These are phyloP conservation scores for Cladosporium sp. DNA, from an alignment of 2,329 filamentous ascomycete genomes.

Conservation along the genomic window DNA sequence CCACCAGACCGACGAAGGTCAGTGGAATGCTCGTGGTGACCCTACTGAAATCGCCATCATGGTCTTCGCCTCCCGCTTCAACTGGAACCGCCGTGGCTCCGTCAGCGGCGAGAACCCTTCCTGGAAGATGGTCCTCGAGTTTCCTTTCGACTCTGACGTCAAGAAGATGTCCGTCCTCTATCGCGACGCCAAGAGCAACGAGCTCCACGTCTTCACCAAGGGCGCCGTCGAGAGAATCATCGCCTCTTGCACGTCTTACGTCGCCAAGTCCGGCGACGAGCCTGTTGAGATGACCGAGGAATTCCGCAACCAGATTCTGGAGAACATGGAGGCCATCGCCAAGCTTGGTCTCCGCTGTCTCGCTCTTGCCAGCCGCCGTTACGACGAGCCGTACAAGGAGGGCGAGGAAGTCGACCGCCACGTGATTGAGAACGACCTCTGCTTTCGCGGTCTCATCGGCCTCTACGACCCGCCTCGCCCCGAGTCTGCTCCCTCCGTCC, in stretches of 20 bases:
- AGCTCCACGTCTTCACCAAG: slow-evolving; percentile 52
- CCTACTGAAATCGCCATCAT: slow-evolving; percentile 70
- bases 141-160: slow-evolving; percentile 66
- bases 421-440: slow-evolving; percentile 60
- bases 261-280: slow-evolving; percentile 23
- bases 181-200: slow-evolving; percentile 49
- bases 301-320: slow-evolving; percentile 50
- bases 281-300: slow-evolving; percentile 48
- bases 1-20: slow-evolving; percentile 48
- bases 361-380: slow-evolving; percentile 52
- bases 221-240: slow-evolving; percentile 66
- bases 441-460: slow-evolving; percentile 73
- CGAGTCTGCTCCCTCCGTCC: slow-evolving; percentile 68
- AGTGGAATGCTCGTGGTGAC: slow-evolving; percentile 60
- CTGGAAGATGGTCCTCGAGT: slow-evolving; percentile 59
- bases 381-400: slow-evolving; percentile 41
- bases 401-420: slow-evolving; percentile 46
- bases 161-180: slow-evolving; percentile 75
- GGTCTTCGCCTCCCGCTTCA: slow-evolving; percentile 64
- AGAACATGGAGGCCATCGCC: slow-evolving; percentile 64
- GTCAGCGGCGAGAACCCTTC: slow-evolving; percentile 43
- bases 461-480: slow-evolving; percentile 81
- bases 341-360: slow-evolving; percentile 62
- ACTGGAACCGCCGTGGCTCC: slow-evolving; percentile 21
- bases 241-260: slow-evolving; percentile 50